Percentiles rank a stretch among this genome's conserved stretches.
Conservation (phyloP, 306 rosid species). For the Cucumis melo region DNA sequence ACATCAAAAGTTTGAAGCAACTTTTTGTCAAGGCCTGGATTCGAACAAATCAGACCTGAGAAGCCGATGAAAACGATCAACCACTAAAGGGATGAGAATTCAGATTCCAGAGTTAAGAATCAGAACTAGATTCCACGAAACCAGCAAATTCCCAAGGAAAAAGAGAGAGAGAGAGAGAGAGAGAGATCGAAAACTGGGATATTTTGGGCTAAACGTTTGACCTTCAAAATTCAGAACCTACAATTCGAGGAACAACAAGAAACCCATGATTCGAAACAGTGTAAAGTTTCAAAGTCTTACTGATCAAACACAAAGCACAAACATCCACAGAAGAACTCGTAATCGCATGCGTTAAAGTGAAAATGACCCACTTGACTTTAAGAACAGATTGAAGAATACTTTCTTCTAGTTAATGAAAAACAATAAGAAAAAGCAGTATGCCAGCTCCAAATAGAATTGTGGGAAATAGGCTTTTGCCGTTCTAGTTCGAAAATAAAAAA, state of each 20-base stretch:
- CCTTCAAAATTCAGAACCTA: neutral
- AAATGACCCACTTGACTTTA: neutral
- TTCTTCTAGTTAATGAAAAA: neutral
- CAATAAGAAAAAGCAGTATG: neutral
- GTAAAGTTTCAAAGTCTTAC: neutral
- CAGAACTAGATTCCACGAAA: neutral
- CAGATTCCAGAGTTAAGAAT: neutral
- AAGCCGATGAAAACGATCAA: neutral
- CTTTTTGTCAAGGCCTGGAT: neutral
- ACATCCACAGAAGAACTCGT: neutral
- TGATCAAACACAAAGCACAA: neutral
- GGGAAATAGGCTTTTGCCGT: neutral
- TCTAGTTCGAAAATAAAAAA: neutral
- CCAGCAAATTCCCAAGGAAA: neutral
- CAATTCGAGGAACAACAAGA: neutral
- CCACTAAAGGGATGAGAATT: neutral
- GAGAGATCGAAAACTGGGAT: neutral
- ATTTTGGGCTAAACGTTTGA: neutral
- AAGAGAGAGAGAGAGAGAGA: neutral
- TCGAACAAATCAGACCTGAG: neutral
- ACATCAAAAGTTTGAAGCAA: neutral
- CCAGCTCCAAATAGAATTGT: neutral
- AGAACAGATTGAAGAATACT: neutral
- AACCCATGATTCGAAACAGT: neutral
- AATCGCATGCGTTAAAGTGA: neutral